Conservation (phyloP, 768 basidiomycete genomes). For the Auricularia sp. region DNA sequence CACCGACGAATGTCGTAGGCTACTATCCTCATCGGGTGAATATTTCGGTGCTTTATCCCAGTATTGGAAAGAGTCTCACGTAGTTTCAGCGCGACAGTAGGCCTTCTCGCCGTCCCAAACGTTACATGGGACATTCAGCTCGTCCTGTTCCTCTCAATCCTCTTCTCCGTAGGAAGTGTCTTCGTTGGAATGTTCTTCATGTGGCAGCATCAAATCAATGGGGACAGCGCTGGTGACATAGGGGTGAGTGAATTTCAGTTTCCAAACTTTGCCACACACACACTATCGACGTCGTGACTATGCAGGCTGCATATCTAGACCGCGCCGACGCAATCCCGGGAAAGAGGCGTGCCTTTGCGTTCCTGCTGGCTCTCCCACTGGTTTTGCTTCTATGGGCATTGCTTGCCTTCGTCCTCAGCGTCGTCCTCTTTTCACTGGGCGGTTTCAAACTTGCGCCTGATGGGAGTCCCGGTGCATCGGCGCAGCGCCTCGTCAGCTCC, state of each 20-base stretch:
- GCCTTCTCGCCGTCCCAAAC: background rate
- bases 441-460: background rate
- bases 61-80: background rate
- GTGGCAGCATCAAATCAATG: background rate
- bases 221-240: background rate
- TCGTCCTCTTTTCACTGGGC: background rate
- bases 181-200: background rate
- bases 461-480: background rate
- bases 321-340: background rate
- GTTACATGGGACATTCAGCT: background rate
- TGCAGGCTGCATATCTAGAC: background rate
- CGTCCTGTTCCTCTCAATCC: background rate
- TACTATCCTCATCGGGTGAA: background rate
- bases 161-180: background rate
- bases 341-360: background rate
- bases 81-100: background rate
- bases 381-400: background rate
- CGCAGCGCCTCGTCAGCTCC: background rate
- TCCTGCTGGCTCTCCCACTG: background rate
- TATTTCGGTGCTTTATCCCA: background rate
- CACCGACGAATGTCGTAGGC: background rate
- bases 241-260: background rate
- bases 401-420: background rate
- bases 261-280: background rate
- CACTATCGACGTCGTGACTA: background rate